Evolutionary conservation across 495 filamentous ascomycete species (phyloP), one percentile per base, ranked within the genome.

Genomic region (Amphirosellinia nigrospora): DNA sequence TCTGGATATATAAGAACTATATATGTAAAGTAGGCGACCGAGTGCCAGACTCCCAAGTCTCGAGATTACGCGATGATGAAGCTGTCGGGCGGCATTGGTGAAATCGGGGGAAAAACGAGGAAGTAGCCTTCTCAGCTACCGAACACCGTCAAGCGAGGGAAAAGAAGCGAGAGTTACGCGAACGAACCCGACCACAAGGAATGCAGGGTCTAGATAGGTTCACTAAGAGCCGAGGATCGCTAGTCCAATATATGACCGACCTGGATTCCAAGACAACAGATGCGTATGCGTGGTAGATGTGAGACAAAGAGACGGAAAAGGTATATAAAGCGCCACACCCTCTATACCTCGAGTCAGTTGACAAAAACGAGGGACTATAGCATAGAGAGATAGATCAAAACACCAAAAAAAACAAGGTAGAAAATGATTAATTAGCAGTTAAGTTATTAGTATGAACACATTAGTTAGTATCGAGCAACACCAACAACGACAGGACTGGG

Each of bases 31-130:
- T 48, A 64, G 68, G 68, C 48, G 68, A 70, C 68, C 39, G 76
- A 80, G 77, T 78, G 67, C 77, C 78, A 75, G 80, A 78, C 79
- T 78, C 77, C 77, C 70, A 64, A 68, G 75, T 76, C 73, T 69
- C 73, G 72, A 71, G 72, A 77, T 79, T 78, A 76, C 66, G 64
- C 39, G 70, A 81, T 81, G 80, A 77, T 66, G 67, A 74, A 82
- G 81, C 79, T 81, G 72, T 63, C 68, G 75, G 73, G 59, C 73
- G 75, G 73, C 75, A 78, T 81, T 79, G 72, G 76, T 71, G 73
- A 70, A 48, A 48, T 56, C 56, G 48, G n/a, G n/a, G n/a, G n/a
- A n/a, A 52, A 64, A 32, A 64, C 45, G 48, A 32, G 68, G 68
- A n/a, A 61, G 61, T 46, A 65, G 58, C 65, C 30, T 66, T 67